phyloP scores from a whole-genome alignment of 2,329 filamentous ascomycete species.

The Xylariaceae sp. region DNA sequence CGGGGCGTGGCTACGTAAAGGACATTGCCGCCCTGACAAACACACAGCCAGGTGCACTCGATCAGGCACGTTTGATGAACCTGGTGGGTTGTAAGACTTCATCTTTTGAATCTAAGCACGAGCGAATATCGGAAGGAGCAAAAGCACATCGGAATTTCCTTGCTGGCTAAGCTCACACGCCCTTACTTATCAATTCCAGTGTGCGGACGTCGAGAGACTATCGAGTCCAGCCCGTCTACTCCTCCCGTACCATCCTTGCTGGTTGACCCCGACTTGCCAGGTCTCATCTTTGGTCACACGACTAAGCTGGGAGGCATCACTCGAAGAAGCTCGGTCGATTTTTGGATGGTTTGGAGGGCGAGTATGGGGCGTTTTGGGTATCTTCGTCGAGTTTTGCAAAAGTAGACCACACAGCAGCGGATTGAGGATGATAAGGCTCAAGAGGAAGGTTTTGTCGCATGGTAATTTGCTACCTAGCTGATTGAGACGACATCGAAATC shows the following conservation, averaged over 20 bases:
- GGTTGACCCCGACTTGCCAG: neutral
- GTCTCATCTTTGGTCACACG: neutral
- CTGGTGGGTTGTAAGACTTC: too few relatives aligned
- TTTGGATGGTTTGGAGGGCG: neutral
- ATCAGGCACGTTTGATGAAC: too few relatives aligned
- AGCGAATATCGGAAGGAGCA: too few relatives aligned
- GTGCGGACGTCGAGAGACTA: neutral
- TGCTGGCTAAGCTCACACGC: neutral
- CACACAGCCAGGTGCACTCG: too few relatives aligned
- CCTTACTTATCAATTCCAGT: neutral
- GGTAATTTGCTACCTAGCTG: constrained; percentile 20
- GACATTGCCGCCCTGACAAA: too few relatives aligned
- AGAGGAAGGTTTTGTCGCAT: constrained; percentile 16
- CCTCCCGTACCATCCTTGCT: neutral
- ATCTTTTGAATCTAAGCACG: too few relatives aligned
- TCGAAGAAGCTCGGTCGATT: neutral
- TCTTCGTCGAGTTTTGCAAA: constrained; percentile 4
- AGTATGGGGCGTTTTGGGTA: neutral
- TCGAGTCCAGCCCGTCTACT: neutral
- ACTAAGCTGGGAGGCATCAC: neutral
- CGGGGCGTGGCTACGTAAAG: too few relatives aligned
- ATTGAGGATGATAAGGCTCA: constrained; percentile 10
- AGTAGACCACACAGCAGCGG: constrained; percentile 3
- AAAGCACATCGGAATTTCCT: neutral
- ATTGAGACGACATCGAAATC: constrained; percentile 18